phyloP scores from a whole-genome alignment of 306 rosid genomes.

The Pachyrhizus erosus region DNA sequence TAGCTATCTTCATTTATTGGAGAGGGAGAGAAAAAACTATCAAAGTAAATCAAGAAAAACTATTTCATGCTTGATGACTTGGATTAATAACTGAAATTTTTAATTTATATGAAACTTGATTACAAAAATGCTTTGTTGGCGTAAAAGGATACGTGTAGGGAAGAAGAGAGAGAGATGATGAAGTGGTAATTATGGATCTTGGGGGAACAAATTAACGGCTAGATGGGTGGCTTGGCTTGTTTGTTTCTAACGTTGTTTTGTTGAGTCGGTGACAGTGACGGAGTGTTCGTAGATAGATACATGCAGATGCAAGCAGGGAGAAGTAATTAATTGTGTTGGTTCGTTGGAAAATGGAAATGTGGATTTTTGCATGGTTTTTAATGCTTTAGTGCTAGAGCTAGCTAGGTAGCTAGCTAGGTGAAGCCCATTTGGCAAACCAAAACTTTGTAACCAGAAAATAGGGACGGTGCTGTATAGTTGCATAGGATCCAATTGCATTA shows the following conservation, averaged over 20 bases:
- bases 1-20: neutral
- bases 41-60: neutral
- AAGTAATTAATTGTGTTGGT: neutral
- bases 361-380: constrained; percentile 25
- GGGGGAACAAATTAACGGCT: neutral
- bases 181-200: neutral
- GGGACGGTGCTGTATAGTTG: constrained; percentile 35
- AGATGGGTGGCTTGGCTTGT: neutral
- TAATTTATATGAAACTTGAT: too few relatives aligned
- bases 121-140: too few relatives aligned
- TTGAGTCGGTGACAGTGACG: constrained; percentile 1
- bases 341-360: neutral
- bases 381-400: neutral
- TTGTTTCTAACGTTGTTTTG: neutral
- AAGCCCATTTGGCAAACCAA: constrained; percentile 39
- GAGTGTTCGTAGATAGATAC: neutral
- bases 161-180: too few relatives aligned
- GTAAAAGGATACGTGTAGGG: too few relatives aligned
- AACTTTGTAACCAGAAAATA: constrained; percentile 36
- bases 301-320: neutral
- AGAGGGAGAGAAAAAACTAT: neutral
- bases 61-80: too few relatives aligned
- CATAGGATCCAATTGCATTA: neutral
- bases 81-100: too few relatives aligned
- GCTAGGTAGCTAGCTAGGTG: constrained; percentile 33